Percentiles rank a stretch among this genome's conserved stretches.
phyloP scores from a whole-genome alignment of 148 eudicot genomes.

The Cornus kousa region DNA sequence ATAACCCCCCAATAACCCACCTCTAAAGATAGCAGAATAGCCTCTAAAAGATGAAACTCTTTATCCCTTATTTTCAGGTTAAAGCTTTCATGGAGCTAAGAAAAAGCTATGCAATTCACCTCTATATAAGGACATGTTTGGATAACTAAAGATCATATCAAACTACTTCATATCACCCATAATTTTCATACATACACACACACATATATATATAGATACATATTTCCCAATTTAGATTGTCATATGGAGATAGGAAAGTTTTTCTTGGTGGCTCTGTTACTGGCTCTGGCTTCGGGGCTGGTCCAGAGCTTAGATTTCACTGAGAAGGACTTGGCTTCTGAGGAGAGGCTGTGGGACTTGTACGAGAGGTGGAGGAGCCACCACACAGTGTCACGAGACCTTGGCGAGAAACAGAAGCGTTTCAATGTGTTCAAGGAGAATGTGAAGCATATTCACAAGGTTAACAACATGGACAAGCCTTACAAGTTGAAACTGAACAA shows the following conservation, averaged over 20 bases:
- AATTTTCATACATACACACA: background rate
- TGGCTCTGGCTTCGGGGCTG: constrained; percentile 28
- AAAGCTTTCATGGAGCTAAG: constrained; percentile 11
- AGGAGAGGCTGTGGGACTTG: constrained; percentile 48
- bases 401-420: constrained; percentile 38
- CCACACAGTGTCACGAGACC: constrained; percentile 46
- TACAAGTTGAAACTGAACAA: constrained; percentile 52
- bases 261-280: constrained; percentile 23
- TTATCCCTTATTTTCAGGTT: constrained; percentile 10
- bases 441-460: constrained; percentile 40
- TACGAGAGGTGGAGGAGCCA: constrained; percentile 63
- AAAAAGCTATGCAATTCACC: background rate
- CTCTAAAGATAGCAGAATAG: constrained; percentile 18
- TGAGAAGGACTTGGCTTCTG: constrained; percentile 47
- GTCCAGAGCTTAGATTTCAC: constrained; percentile 36
- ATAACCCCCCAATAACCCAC: background rate
- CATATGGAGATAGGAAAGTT: constrained; percentile 33
- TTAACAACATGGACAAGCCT: constrained; percentile 57
- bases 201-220: too few relatives aligned
- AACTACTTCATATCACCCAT: too few relatives aligned
- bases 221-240: background rate
- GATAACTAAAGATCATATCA: too few relatives aligned
- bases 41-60: background rate
- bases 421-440: constrained; percentile 67
- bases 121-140: constrained; percentile 11